Evolutionary conservation across 768 basidiomycete species (phyloP).

Genomic region (Lactifluus volemus): DNA sequence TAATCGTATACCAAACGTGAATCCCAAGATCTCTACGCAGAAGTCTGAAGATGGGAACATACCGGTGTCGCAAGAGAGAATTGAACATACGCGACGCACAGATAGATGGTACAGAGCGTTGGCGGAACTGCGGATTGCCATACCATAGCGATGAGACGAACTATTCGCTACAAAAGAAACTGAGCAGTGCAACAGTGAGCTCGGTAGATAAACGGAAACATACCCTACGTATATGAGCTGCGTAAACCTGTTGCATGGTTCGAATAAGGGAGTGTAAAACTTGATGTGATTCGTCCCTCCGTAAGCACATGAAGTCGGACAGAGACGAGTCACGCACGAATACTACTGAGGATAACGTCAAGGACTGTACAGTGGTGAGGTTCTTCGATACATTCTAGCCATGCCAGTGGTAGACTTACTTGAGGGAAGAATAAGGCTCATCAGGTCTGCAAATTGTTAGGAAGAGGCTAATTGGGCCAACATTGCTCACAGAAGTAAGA

Average conservation of each 20-base stretch:
- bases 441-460: background rate
- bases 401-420: background rate
- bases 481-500: conserved; percentile 2
- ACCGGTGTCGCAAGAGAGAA: background rate
- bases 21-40: background rate
- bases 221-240: background rate
- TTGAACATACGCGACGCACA: background rate
- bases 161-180: background rate
- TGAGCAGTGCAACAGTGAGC: background rate
- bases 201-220: background rate
- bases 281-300: background rate
- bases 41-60: background rate
- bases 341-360: background rate
- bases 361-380: conserved; percentile 1
- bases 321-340: background rate
- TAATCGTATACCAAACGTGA: background rate
- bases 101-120: background rate
- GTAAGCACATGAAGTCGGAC: background rate
- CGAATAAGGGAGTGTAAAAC: conserved; percentile 1
- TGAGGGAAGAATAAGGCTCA: conserved; percentile 6
- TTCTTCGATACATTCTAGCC: background rate
- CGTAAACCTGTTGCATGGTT: conserved; percentile 4
- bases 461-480: background rate
- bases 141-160: background rate
- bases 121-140: conserved; percentile 12